Evolutionary conservation across 1,284 basidiomycete species (phyloP).

Genomic region (Pascua sp.): DNA sequence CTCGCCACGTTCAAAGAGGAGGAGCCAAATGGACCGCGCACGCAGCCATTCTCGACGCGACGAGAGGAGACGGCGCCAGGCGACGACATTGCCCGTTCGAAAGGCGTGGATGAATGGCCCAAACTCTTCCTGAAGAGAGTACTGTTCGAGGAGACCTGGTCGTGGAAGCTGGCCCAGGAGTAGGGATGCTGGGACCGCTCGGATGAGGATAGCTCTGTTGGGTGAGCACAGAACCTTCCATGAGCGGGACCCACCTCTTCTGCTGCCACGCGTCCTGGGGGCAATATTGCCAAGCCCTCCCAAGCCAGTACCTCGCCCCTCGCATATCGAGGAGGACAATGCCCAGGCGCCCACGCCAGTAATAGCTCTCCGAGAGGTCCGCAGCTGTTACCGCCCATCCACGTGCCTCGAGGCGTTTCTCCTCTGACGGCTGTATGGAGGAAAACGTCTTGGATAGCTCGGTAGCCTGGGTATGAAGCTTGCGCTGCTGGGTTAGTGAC

Average conservation of each 20-base stretch:
- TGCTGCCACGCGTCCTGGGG: constrained; percentile 33
- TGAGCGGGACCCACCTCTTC: constrained; percentile 23
- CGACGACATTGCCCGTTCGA: constrained; percentile 40
- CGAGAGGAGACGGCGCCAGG: constrained; percentile 40
- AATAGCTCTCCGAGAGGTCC: constrained; percentile 39
- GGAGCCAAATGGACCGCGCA: constrained; percentile 44
- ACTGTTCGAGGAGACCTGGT: constrained; percentile 30
- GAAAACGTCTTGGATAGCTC: constrained; percentile 30
- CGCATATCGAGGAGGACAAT: constrained; percentile 40
- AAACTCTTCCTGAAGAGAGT: constrained; percentile 40
- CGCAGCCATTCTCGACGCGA: constrained; percentile 46
- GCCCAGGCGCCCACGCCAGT: constrained; percentile 42
- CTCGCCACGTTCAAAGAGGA: constrained; percentile 50
- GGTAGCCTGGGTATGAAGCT: constrained; percentile 40
- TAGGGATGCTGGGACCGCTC: constrained; percentile 47
- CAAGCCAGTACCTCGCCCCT: constrained; percentile 32
- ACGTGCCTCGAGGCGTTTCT: constrained; percentile 28
- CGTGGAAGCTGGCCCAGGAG: constrained; percentile 45
- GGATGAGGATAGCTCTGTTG: constrained; percentile 48
- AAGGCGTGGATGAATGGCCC: constrained; percentile 44
- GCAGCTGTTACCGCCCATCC: constrained; percentile 17
- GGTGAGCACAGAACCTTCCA: not conserved
- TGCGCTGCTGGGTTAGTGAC: constrained; percentile 20
- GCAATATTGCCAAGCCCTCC: constrained; percentile 34
- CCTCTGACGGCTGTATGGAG: constrained; percentile 31